Percentiles rank a stretch among this genome's conserved stretches.
phyloP scores from a whole-genome alignment of 768 basidiomycete genomes.

The Auricularia auricula-judae region DNA sequence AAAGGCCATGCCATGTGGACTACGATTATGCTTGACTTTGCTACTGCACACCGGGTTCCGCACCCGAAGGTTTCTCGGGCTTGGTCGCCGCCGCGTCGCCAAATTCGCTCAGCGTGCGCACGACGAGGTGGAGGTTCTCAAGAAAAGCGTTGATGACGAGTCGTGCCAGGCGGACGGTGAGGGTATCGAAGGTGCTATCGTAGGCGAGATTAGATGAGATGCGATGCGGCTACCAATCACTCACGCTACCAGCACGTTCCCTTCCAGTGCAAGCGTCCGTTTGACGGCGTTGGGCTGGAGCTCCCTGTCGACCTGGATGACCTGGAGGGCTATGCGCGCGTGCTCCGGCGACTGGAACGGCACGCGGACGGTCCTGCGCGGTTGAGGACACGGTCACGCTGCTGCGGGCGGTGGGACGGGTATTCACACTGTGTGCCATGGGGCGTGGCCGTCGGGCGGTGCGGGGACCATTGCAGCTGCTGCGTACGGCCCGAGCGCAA shows the following conservation, averaged over 20 bases:
- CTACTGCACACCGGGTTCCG: no score
- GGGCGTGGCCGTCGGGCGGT: slow-evolving; percentile 8
- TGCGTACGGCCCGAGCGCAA: neutral
- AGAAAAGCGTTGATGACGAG: slow-evolving; percentile 78
- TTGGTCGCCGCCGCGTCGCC: slow-evolving; percentile 44
- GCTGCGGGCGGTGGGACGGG: neutral
- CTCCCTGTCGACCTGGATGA: slow-evolving; percentile 80
- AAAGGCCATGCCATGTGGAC: no score
- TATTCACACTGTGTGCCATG: slow-evolving; percentile 49
- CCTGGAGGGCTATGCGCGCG: slow-evolving; percentile 70
- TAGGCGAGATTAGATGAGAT: neutral
- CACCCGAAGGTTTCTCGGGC: neutral
- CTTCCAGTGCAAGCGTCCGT: slow-evolving; percentile 56
- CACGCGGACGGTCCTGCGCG: slow-evolving; percentile 52
- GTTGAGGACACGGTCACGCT: neutral
- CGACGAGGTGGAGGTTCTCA: slow-evolving; percentile 79
- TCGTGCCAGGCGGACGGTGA: slow-evolving; percentile 78
- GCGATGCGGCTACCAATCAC: slow-evolving; percentile 18
- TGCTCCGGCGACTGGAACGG: slow-evolving; percentile 69
- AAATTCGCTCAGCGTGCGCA: slow-evolving; percentile 73
- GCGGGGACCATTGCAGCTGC: slow-evolving; percentile 12
- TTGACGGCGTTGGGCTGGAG: slow-evolving; percentile 73
- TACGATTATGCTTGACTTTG: no score
- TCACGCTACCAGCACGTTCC: slow-evolving; percentile 63
- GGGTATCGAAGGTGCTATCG: slow-evolving; percentile 55